Evolutionary conservation across 176 grass and related monocot species (phyloP), one percentile per base, ranked within the genome.

Genomic region (Thalia dealbata): DNA sequence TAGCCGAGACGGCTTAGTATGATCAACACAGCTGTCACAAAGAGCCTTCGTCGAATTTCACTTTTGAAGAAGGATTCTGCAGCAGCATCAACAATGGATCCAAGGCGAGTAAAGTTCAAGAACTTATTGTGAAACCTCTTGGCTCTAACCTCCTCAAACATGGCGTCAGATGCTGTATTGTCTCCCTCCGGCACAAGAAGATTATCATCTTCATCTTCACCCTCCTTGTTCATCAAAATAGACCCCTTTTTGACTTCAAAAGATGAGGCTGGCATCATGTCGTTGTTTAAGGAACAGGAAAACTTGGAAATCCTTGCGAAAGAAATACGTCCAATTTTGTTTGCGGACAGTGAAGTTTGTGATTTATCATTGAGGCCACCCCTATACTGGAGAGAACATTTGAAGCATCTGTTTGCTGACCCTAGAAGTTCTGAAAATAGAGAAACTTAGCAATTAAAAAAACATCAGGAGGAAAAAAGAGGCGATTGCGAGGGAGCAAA

Each of bases 21-120:
- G 61, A 97, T 97, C 21, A 97, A 80, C 16, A 72, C 85, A 5
- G 85, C 84, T 6, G 93, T 97, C 52, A 97, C 74, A 43, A 85
- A 75, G 24, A 97, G 81, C 72, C 93, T 72, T 10, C 93, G 83
- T 0, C 89, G 83, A 52, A 97, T 97, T 83, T 97, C 93, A 56
- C 93, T 97, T 71, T 88, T 84, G 89, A 97, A 97, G 90, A 97
- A 92, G 19, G 89, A 86, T 74, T 97, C 93, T 30, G 85, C 84
- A 30, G 89, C 85, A 64, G 77, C 67, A 61, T 92, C 87, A 29
- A 66, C 80, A 61, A 97, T 87, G 10, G 87, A 82, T 19, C 93
- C 90, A 13, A 97, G 61, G 28, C 89, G 87, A 23, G 87, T 81
- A 23, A 97, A 82, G 70, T 97, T 83, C 59, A 97, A 67, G 78